Evolutionary conservation across 805 yeast species (phyloP).

Genomic region (Lipomyces sp.): DNA sequence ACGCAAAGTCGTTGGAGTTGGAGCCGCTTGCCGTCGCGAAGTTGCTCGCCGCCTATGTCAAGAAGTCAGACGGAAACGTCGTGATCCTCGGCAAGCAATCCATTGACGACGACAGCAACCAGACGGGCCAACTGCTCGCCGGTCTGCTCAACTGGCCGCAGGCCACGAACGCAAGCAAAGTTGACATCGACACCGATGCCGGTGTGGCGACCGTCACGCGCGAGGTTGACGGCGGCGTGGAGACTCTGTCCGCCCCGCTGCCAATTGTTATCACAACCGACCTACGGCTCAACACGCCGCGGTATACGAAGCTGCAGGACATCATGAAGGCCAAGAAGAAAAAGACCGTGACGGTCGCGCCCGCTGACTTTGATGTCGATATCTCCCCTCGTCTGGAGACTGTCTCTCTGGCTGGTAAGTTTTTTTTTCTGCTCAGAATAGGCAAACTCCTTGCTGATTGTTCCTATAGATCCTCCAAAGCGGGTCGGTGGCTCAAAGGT

Average conservation of each 20-base stretch:
- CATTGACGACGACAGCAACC: constrained; percentile 91
- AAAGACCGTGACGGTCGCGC: constrained; percentile 67
- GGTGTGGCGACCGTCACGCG: constrained; percentile 63
- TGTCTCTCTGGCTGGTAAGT: constrained; percentile 53
- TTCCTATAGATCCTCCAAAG: constrained; percentile 63
- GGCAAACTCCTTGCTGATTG: neutral
- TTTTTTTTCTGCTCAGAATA: neutral
- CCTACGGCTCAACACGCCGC: constrained; percentile 88
- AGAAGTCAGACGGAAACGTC: constrained; percentile 67
- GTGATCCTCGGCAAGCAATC: constrained; percentile 94
- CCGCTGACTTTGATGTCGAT: constrained; percentile 69
- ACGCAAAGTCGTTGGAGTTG: constrained; percentile 36
- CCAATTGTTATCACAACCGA: constrained; percentile 92
- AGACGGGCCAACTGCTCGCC: constrained; percentile 95
- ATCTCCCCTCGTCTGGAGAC: constrained; percentile 61
- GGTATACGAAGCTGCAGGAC: constrained; percentile 93
- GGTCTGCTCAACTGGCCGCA: constrained; percentile 94
- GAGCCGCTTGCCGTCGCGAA: constrained; percentile 93
- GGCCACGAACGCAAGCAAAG: constrained; percentile 90
- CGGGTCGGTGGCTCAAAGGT: constrained; percentile 83
- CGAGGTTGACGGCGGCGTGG: constrained; percentile 95
- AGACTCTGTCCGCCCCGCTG: constrained; percentile 68
- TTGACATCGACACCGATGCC: constrained; percentile 52
- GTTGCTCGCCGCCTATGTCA: constrained; percentile 68
- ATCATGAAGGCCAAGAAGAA: constrained; percentile 98